Conservation (phyloP, 78 protist genomes). For the Emiliania huxleyi region DNA sequence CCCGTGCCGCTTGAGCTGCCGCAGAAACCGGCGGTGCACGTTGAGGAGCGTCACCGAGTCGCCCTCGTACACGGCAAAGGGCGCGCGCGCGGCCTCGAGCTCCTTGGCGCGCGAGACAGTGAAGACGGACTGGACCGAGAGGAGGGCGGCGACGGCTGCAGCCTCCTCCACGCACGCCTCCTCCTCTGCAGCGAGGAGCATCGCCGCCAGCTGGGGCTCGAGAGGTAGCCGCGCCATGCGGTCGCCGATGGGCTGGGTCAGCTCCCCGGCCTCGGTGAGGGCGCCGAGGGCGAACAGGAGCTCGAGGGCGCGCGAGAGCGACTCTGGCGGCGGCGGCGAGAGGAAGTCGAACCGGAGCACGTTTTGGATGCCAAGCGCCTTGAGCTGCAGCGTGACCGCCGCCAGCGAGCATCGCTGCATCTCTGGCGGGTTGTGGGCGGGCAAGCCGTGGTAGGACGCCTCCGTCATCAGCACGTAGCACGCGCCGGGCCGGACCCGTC, state of each 20-base stretch:
- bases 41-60: not conserved
- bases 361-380: slow-evolving; percentile 82
- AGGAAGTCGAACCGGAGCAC: slow-evolving; percentile 78
- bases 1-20: not conserved
- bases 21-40: not conserved
- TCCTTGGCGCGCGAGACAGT: not conserved
- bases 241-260: slow-evolving; percentile 73
- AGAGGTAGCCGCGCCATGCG: slow-evolving; percentile 81
- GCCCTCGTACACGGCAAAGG: slow-evolving; percentile 64
- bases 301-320: slow-evolving; percentile 16
- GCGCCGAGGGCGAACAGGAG: slow-evolving; percentile 83
- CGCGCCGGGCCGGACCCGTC: slow-evolving; percentile 25
- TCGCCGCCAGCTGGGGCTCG: slow-evolving; percentile 49
- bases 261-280: slow-evolving; percentile 45
- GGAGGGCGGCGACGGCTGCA: not conserved
- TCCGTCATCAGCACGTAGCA: slow-evolving; percentile 46
- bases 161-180: slow-evolving; percentile 23
- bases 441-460: not conserved
- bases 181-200: slow-evolving; percentile 28
- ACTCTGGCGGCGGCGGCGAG: slow-evolving; percentile 76
- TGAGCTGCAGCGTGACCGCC: slow-evolving; percentile 32
- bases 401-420: slow-evolving; percentile 51
- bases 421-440: slow-evolving; percentile 44
- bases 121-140: slow-evolving; percentile 21
- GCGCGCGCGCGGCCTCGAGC: slow-evolving; percentile 13